Base-by-base conservation (phyloP, 805 yeast genomes). In the Myxozyma udenii region DNA sequence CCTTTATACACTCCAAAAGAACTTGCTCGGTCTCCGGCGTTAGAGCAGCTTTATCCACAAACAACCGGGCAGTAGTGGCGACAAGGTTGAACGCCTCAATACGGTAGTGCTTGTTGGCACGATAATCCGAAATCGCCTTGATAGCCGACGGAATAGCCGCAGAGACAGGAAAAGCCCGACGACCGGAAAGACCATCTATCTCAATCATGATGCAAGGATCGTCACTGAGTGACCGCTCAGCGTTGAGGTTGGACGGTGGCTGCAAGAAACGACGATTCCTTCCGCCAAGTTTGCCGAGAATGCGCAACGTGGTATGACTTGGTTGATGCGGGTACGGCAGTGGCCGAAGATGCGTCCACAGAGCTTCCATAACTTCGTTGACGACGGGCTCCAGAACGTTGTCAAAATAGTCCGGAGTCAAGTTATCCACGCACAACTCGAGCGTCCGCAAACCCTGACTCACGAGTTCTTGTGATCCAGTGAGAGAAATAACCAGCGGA, bases 311-410 rank as follows among this genome's bases (percentile, higher is more conserved):
- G 0, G 96, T 88, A 66, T 93, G 98, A 16, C 96, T 85, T 60
- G 90, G 96, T 59, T 88, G 95, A 62, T 93, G 98, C 60, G 86
- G 87, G 66, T 88, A 89, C 0, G 99, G 98, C 32, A 90, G 77
- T 1, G 99, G 98, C 62, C 83, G 83, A 60, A 93, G 70, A 61
- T 91, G 93, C 56, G 80, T 83, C 91, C 96, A 93, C 30, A 93
- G 73, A 0, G 97, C 95, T 35, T 84, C 83, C 87, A 90, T 86
- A 1, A 95, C 89, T 61, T 93, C 97, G 54, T 87, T 95, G 48
- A 91, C 83, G 1, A 90, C 97, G 0, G 99, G 98, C 64, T 90
- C 97, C 54, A 93, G 83, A 65, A 93, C 90, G 1, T 98, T 98
- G 63, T 93, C 98, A 68, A 93, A 89, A 67, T 90, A 93, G 59